Conservation (phyloP, 2,329 filamentous ascomycete species). For the Elsinoe ampelina region DNA sequence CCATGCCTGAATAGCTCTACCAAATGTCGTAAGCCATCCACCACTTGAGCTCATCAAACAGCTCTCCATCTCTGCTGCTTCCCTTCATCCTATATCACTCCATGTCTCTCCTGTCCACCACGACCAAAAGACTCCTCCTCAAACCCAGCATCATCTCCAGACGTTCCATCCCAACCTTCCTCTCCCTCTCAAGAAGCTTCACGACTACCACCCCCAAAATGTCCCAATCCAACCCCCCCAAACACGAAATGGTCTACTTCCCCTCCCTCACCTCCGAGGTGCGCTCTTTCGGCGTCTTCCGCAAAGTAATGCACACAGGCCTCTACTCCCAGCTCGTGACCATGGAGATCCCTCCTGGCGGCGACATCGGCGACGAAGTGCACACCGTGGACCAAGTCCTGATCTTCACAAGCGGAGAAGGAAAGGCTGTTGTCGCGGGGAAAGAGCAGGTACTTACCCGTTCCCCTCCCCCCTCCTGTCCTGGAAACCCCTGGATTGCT, state of each 20-base stretch:
- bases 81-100: not conserved
- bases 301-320: slow-evolving; percentile 54
- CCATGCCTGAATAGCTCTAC: not conserved
- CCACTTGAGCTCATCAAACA: not conserved
- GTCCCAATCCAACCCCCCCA: slow-evolving; percentile 29
- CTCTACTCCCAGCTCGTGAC: slow-evolving; percentile 54
- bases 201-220: slow-evolving; percentile 20
- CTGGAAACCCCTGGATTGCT: not conserved
- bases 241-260: slow-evolving; percentile 52
- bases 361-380: slow-evolving; percentile 59
- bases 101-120: slow-evolving; percentile 4
- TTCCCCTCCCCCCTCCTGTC: slow-evolving; percentile 15
- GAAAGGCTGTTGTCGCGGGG: slow-evolving; percentile 49
- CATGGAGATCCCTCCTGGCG: slow-evolving; percentile 55
- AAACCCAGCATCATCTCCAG: not conserved
- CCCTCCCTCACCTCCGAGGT: slow-evolving; percentile 46
- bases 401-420: slow-evolving; percentile 52
- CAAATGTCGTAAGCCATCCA: slow-evolving; percentile 4
- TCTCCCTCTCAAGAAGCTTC: slow-evolving; percentile 16
- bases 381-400: slow-evolving; percentile 57
- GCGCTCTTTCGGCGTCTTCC: slow-evolving; percentile 49
- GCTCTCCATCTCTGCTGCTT: not conserved
- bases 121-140: not conserved
- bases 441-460: slow-evolving; percentile 42
- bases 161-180: not conserved